phyloP scores from a whole-genome alignment of 2,329 filamentous ascomycete genomes.

The Rutstroemia sp. region DNA sequence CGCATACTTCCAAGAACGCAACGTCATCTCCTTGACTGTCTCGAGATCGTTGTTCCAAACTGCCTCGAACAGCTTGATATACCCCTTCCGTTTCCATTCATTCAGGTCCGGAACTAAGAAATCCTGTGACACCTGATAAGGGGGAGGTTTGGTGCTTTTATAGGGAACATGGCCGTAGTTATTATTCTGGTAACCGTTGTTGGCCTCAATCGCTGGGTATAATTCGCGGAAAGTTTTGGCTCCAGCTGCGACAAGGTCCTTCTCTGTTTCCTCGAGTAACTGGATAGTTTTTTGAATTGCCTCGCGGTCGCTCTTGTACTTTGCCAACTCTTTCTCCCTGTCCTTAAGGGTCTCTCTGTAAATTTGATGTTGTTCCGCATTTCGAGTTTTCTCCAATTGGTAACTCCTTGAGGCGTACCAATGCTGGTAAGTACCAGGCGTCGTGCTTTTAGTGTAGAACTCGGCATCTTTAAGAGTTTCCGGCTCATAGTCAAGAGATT shows the following conservation, averaged over 20 bases:
- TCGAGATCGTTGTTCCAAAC: slow-evolving; percentile 63
- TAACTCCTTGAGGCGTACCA: slow-evolving; percentile 19
- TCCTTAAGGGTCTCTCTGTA: slow-evolving; percentile 31
- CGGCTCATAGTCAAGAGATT: slow-evolving; percentile 3
- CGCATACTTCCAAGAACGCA: slow-evolving; percentile 45
- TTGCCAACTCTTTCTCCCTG: slow-evolving; percentile 27
- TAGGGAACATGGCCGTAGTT: neutral
- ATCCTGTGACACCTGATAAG: slow-evolving; percentile 17
- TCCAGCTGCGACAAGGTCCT: slow-evolving; percentile 45
- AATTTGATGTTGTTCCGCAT: slow-evolving; percentile 27
- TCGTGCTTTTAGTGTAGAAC: slow-evolving; percentile 43
- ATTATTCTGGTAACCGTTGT: neutral
- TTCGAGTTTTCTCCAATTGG: slow-evolving; percentile 9
- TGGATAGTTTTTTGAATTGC: slow-evolving; percentile 44
- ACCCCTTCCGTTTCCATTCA: slow-evolving; percentile 47
- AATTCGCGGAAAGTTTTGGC: slow-evolving; percentile 63
- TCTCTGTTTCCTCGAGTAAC: slow-evolving; percentile 49
- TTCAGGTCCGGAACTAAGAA: slow-evolving; percentile 37
- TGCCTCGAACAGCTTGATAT: slow-evolving; percentile 64
- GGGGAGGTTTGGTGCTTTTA: neutral
- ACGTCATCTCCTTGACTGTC: slow-evolving; percentile 56
- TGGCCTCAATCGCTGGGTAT: slow-evolving; percentile 41
- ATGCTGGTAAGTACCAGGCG: slow-evolving; percentile 51
- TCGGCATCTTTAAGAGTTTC: slow-evolving; percentile 35
- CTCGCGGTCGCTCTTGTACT: slow-evolving; percentile 42